Conservation (phyloP, 441 rosid genomes). For the Raphanus hybrid region DNA sequence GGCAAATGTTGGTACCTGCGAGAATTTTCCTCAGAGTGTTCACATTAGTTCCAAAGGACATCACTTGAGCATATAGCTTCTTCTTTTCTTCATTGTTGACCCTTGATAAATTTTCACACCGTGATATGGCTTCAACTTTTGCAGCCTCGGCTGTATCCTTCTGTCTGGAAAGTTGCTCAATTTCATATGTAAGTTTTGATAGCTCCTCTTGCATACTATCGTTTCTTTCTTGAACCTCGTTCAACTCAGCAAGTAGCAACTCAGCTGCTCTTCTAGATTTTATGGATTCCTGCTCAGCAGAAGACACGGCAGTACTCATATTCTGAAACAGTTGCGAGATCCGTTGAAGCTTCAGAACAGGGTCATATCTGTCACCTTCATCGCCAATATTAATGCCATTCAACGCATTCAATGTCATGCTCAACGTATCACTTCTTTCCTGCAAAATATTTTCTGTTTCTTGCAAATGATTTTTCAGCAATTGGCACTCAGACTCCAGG, state of each 20-base stretch:
- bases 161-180: conserved; percentile 58
- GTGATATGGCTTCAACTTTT: conserved; percentile 68
- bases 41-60: conserved; percentile 54
- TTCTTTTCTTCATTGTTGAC: conserved; percentile 56
- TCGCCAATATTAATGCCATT: conserved; percentile 67
- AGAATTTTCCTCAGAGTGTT: conserved; percentile 59
- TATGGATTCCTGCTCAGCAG: conserved; percentile 76
- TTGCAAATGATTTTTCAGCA: conserved; percentile 64
- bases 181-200: conserved; percentile 57
- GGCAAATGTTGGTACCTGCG: conserved; percentile 50
- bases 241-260: conserved; percentile 91
- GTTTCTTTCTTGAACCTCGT: conserved; percentile 99
- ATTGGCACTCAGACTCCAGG: conserved; percentile 70
- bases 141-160: conserved; percentile 75
- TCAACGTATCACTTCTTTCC: conserved; percentile 67
- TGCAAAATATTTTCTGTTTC: conserved; percentile 70
- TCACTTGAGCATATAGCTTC: conserved; percentile 58
- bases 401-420: conserved; percentile 54
- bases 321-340: conserved; percentile 60
- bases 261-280: conserved; percentile 95
- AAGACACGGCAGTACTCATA: conserved; percentile 64
- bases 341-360: conserved; percentile 69
- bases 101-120: conserved; percentile 59
- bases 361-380: conserved; percentile 59
- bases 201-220: conserved; percentile 91